Percentiles rank a stretch among this genome's conserved stretches.
Evolutionary conservation across 768 basidiomycete species (phyloP).

Genomic region (Naematelia aurantialba): DNA sequence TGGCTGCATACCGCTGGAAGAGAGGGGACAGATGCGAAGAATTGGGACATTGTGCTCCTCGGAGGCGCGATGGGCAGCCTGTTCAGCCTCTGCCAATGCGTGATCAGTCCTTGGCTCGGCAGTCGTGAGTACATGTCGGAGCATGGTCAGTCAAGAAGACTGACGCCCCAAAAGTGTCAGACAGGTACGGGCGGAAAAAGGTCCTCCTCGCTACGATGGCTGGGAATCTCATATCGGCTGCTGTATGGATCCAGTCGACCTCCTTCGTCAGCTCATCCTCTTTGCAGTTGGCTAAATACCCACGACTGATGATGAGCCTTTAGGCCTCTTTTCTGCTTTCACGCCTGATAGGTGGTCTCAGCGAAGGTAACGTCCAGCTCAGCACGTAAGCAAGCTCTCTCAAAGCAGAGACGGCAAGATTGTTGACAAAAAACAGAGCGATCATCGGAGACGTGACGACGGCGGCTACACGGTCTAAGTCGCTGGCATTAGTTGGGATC

Average conservation of each 20-base stretch:
- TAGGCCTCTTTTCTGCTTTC: constrained; percentile 75
- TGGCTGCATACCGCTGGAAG: constrained; percentile 2
- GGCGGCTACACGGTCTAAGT: constrained; percentile 71
- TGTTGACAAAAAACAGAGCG: constrained; percentile 58
- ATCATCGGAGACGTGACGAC: constrained; percentile 89
- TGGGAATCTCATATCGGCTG: constrained; percentile 86
- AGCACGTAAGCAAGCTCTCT: constrained; percentile 66
- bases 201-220: constrained; percentile 82
- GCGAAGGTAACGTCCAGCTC: constrained; percentile 96
- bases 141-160: neutral
- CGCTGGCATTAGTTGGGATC: constrained; percentile 87
- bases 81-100: constrained; percentile 50
- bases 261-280: constrained; percentile 58
- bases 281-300: no score
- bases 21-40: constrained; percentile 46
- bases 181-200: constrained; percentile 81
- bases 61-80: constrained; percentile 79
- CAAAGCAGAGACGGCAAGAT: neutral
- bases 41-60: constrained; percentile 93
- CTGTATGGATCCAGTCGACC: constrained; percentile 87
- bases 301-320: neutral
- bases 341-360: constrained; percentile 83
- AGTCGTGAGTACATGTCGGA: constrained; percentile 47
- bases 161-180: no score
- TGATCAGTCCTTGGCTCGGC: constrained; percentile 75